Evolutionary conservation across 805 yeast genomes (phyloP).

Genomic region (Starmerella geochares): DNA sequence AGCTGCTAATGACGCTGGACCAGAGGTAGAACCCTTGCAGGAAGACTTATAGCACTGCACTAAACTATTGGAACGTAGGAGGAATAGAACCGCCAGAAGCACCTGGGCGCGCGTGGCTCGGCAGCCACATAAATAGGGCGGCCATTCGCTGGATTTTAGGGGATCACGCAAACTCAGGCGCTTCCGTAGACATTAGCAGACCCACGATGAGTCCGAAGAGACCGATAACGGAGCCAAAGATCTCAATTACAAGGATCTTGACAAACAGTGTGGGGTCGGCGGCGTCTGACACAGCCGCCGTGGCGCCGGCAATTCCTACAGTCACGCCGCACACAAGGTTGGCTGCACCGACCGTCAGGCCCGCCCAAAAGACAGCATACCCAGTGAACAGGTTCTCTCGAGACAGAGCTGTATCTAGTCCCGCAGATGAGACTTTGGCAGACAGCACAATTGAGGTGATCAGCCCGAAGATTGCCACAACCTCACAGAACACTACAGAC

Average conservation of each 20-base stretch:
- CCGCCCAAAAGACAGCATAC: conserved; percentile 95
- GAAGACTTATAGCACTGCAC: no score
- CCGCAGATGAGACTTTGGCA: conserved; percentile 64
- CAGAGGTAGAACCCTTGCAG: no score
- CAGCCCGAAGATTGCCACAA: conserved; percentile 94
- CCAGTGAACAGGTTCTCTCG: conserved; percentile 88
- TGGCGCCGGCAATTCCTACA: conserved; percentile 94
- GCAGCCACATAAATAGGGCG: no score
- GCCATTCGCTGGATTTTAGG: no score
- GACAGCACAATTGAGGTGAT: conserved; percentile 97
- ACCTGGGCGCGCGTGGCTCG: no score
- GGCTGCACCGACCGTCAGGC: conserved; percentile 85
- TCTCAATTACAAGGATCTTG: conserved; percentile 91
- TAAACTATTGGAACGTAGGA: no score
- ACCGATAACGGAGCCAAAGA: conserved; percentile 93
- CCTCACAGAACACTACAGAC: conserved; percentile 96
- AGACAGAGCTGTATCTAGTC: conserved; percentile 53
- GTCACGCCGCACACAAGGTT: conserved; percentile 94
- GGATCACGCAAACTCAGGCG: conserved; percentile 69
- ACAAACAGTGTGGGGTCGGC: conserved; percentile 93
- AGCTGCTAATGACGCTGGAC: no score
- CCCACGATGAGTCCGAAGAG: conserved; percentile 97
- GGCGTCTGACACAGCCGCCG: conserved; percentile 97
- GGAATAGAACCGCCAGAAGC: no score
- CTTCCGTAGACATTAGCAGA: conserved; percentile 91